Evolutionary conservation across 495 filamentous ascomycete genomes (phyloP).

Genomic region (Evansstolkia leycettana): DNA sequence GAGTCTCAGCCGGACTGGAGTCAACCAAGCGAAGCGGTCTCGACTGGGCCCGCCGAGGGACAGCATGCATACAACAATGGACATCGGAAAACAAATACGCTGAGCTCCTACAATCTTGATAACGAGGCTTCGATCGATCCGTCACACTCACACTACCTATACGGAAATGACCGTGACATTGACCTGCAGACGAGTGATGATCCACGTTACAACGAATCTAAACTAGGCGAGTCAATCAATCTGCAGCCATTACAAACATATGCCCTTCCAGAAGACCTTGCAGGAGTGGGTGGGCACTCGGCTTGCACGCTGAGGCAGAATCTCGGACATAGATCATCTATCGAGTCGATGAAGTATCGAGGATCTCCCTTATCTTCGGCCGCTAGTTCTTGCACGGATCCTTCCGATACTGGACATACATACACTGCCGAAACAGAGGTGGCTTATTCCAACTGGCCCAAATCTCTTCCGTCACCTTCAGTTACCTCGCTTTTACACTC

Average conservation of each 20-base stretch:
- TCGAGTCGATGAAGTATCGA: conserved; percentile 3
- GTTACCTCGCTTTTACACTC: conserved; percentile 12
- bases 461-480: conserved; percentile 4
- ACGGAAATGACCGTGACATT: conserved; percentile 5
- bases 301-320: conserved; percentile 5
- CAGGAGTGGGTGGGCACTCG: conserved; percentile 12
- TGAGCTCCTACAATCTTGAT: too few relatives aligned
- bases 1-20: background rate
- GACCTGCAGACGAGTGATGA: conserved; percentile 9
- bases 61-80: background rate
- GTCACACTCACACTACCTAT: background rate
- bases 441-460: conserved; percentile 3
- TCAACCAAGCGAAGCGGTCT: too few relatives aligned
- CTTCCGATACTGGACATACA: conserved; percentile 8
- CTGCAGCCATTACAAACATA: conserved; percentile 3
- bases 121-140: too few relatives aligned
- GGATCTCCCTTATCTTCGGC: conserved; percentile 7
- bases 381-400: conserved; percentile 9
- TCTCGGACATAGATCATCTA: conserved; percentile 1
- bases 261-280: conserved; percentile 8
- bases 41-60: background rate
- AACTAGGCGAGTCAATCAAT: background rate
- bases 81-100: background rate
- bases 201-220: conserved; percentile 4
- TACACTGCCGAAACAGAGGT: conserved; percentile 4